Conservation (phyloP, 768 basidiomycete species). For the Infundibulicybe gibba region DNA sequence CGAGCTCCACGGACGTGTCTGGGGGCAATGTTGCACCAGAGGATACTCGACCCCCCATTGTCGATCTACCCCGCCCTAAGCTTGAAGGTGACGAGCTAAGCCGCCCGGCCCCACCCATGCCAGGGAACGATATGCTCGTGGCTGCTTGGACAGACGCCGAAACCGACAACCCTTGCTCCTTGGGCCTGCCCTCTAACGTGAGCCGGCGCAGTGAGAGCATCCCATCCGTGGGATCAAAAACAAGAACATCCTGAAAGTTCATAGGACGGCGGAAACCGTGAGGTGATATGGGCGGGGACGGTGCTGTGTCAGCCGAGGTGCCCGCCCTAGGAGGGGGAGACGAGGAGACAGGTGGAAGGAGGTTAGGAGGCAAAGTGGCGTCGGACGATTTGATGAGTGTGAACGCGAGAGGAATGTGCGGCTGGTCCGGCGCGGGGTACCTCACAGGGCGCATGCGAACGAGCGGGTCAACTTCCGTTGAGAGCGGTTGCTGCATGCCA, state of each 20-base stretch:
- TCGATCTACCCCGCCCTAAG: slow-evolving; percentile 4
- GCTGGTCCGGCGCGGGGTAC: slow-evolving; percentile 19
- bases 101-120: slow-evolving; percentile 40
- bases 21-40: slow-evolving; percentile 2
- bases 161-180: slow-evolving; percentile 17
- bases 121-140: slow-evolving; percentile 63
- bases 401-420: slow-evolving; percentile 46
- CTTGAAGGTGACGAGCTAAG: slow-evolving; percentile 27
- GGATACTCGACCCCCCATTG: not conserved
- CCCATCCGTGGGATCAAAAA: slow-evolving; percentile 62
- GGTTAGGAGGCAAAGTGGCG: slow-evolving; percentile 29
- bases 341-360: slow-evolving; percentile 24
- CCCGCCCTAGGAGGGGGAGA: slow-evolving; percentile 7
- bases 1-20: slow-evolving; percentile 29
- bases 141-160: slow-evolving; percentile 26
- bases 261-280: slow-evolving; percentile 27
- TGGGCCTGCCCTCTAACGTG: slow-evolving; percentile 33
- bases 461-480: slow-evolving; percentile 53
- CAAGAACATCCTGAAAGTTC: slow-evolving; percentile 62
- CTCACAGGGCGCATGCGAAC: slow-evolving; percentile 44
- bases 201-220: slow-evolving; percentile 55
- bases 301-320: slow-evolving; percentile 18
- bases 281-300: slow-evolving; percentile 22
- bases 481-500: slow-evolving; percentile 39
- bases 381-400: slow-evolving; percentile 45